Evolutionary conservation across 768 basidiomycete species (phyloP).

Genomic region (Lactarius hatsudake): DNA sequence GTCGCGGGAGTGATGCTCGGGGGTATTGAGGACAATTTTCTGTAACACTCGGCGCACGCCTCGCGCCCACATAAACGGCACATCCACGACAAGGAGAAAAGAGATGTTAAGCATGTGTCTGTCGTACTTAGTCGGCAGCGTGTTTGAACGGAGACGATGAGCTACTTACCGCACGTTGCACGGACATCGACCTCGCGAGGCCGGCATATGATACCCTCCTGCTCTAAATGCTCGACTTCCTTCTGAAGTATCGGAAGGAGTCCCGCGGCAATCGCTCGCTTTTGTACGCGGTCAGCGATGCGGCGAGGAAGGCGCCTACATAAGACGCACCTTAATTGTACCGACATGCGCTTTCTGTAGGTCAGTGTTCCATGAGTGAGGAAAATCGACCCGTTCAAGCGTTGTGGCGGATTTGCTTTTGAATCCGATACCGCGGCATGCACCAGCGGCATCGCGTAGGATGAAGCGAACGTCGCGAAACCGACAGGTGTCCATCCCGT

Average conservation of each 20-base stretch:
- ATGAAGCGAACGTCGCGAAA: constrained; percentile 80
- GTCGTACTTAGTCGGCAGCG: constrained; percentile 24
- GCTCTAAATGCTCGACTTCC: constrained; percentile 59
- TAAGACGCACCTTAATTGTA: constrained; percentile 46
- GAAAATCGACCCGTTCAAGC: constrained; percentile 13
- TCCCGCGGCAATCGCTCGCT: constrained; percentile 66
- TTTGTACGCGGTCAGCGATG: constrained; percentile 14
- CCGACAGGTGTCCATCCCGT: constrained; percentile 83
- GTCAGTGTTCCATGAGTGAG: constrained; percentile 15
- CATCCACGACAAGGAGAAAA: constrained; percentile 88
- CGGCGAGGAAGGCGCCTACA: constrained; percentile 11
- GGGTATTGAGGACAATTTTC: constrained; percentile 54
- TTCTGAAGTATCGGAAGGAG: constrained; percentile 63
- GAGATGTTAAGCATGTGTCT: constrained; percentile 93
- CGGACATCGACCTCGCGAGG: constrained; percentile 78
- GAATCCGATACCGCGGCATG: constrained; percentile 64
- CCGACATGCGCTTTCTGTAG: constrained; percentile 51
- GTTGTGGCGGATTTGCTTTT: constrained; percentile 15
- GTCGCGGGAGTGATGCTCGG: constrained; percentile 41
- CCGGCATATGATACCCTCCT: constrained; percentile 58
- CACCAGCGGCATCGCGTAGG: constrained; percentile 54
- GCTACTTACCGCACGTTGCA: constrained; percentile 71
- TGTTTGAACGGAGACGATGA: constrained; percentile 6
- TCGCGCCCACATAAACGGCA: constrained; percentile 87
- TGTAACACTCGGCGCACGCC: constrained; percentile 80